A percentile compares a stretch with the other conserved stretches of the same genome.
These are phyloP conservation scores for Sporothrix brunneoviolacea DNA, from an alignment of 2,329 filamentous ascomycete species.

Conservation along the genomic window DNA sequence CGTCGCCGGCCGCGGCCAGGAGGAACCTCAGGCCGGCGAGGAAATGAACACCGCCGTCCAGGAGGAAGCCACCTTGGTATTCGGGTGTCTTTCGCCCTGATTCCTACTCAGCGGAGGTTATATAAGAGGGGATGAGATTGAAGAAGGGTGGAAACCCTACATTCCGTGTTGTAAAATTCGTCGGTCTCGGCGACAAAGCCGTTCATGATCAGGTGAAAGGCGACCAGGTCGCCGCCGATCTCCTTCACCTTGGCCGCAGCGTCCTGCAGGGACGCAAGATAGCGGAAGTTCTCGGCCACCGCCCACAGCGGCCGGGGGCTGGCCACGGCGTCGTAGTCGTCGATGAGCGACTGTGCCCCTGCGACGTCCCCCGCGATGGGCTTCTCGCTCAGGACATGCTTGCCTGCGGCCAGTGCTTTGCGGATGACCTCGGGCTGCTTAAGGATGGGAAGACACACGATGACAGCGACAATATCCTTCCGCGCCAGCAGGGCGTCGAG, in stretches of 20 bases:
- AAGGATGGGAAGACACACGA: slow-evolving; percentile 54
- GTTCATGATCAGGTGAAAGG: slow-evolving; percentile 37
- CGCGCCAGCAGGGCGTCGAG: slow-evolving; percentile 41
- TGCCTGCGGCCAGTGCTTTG: slow-evolving; percentile 53
- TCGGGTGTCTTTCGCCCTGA: slow-evolving; percentile 61
- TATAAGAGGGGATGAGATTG: too few relatives aligned
- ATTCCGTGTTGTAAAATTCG: slow-evolving; percentile 45
- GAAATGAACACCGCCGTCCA: slow-evolving; percentile 66
- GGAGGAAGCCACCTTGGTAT: slow-evolving; percentile 68
- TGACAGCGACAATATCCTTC: slow-evolving; percentile 46
- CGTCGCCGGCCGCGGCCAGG: slow-evolving; percentile 1
- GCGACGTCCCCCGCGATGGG: slow-evolving; percentile 52
- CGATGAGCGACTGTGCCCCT: slow-evolving; percentile 21
- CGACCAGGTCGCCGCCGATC: slow-evolving; percentile 23
- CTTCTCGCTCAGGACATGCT: slow-evolving; percentile 65
- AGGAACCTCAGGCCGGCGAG: slow-evolving; percentile 8
- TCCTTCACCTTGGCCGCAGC: slow-evolving; percentile 19
- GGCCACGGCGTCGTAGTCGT: background rate
- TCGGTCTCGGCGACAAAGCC: slow-evolving; percentile 34
- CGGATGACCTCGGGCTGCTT: slow-evolving; percentile 52
- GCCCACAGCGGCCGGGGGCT: slow-evolving; percentile 36
- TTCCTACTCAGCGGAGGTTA: too few relatives aligned
- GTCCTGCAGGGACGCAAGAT: background rate
- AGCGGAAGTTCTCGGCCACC: slow-evolving; percentile 74
- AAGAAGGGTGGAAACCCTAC: too few relatives aligned